phyloP scores from a whole-genome alignment of 1,139 yeast genomes.

The Yamadazyma spencermartinsiae region DNA sequence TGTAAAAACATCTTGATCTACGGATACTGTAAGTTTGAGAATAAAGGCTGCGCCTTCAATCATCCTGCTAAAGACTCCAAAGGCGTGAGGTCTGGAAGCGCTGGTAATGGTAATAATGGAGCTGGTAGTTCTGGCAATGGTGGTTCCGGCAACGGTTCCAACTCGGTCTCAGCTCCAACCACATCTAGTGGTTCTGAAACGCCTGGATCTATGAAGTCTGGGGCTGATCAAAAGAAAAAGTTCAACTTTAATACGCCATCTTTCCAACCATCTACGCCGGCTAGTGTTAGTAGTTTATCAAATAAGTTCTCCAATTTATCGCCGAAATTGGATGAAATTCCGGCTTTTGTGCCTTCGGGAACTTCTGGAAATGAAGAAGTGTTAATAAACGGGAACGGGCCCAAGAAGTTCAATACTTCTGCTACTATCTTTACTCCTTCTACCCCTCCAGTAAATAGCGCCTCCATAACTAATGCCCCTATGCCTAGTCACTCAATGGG shows the following conservation, averaged over 20 bases:
- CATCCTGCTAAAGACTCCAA: slow-evolving; percentile 33
- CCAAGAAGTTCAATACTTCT: slow-evolving; percentile 33
- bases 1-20: slow-evolving; percentile 84
- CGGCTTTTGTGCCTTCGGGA: slow-evolving; percentile 55
- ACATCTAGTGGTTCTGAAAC: slow-evolving; percentile 8
- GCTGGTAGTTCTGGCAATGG: background rate
- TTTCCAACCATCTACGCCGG: slow-evolving; percentile 50
- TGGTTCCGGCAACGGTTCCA: slow-evolving; percentile 1
- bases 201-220: slow-evolving; percentile 7
- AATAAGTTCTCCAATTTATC: slow-evolving; percentile 49
- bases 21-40: slow-evolving; percentile 87
- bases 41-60: slow-evolving; percentile 84
- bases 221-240: slow-evolving; percentile 23
- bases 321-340: slow-evolving; percentile 56
- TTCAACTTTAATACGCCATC: slow-evolving; percentile 67
- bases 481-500: slow-evolving; percentile 7
- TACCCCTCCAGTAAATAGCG: slow-evolving; percentile 5
- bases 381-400: slow-evolving; percentile 6
- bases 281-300: slow-evolving; percentile 23
- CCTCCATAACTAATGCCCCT: slow-evolving; percentile 8
- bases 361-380: background rate
- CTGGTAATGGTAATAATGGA: background rate
- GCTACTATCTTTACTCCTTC: slow-evolving; percentile 37
- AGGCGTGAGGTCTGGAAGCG: background rate
- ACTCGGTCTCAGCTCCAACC: slow-evolving; percentile 4